These are phyloP conservation scores for Ricinus communis DNA, from an alignment of 345 rosid species.

Conservation along the genomic window DNA sequence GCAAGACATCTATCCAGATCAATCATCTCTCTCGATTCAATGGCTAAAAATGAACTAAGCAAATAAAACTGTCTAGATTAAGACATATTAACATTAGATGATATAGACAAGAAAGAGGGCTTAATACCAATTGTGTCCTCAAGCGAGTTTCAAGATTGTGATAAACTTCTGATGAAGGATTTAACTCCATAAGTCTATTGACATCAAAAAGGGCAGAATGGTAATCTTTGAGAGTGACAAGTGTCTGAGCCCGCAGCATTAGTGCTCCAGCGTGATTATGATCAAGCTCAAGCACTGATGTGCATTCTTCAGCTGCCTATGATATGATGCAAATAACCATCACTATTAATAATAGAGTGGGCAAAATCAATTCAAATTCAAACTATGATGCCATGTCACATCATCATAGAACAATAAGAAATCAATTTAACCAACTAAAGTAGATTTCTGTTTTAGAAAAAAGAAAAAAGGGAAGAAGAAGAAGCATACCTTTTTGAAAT, in stretches of 20 bases:
- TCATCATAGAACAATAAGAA: background rate
- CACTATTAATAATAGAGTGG: conserved; percentile 4
- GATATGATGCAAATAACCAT: background rate
- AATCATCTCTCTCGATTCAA: background rate
- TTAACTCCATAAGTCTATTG: conserved; percentile 72
- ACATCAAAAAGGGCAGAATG: conserved; percentile 87
- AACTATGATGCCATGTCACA: no score
- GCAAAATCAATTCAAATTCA: background rate
- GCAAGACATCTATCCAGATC: background rate
- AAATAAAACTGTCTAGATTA: no score
- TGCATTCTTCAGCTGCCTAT: conserved; percentile 91
- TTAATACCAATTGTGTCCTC: conserved; percentile 89
- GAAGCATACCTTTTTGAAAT: conserved; percentile 62
- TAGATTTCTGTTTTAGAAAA: no score
- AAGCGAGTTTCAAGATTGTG: conserved; percentile 75
- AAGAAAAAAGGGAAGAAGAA: background rate
- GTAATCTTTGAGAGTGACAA: conserved; percentile 83
- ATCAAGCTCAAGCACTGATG: conserved; percentile 90
- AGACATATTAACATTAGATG: no score
- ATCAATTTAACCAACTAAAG: no score
- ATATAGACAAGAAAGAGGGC: no score
- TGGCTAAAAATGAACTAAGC: background rate
- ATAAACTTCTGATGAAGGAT: conserved; percentile 83
- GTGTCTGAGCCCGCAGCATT: conserved; percentile 88
- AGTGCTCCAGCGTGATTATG: conserved; percentile 79